A percentile compares a stretch with the other conserved stretches of the same genome.
These are phyloP conservation scores for Talaromyces albobiverticillius DNA, from an alignment of 2,329 filamentous ascomycete species.

Conservation along the genomic window DNA sequence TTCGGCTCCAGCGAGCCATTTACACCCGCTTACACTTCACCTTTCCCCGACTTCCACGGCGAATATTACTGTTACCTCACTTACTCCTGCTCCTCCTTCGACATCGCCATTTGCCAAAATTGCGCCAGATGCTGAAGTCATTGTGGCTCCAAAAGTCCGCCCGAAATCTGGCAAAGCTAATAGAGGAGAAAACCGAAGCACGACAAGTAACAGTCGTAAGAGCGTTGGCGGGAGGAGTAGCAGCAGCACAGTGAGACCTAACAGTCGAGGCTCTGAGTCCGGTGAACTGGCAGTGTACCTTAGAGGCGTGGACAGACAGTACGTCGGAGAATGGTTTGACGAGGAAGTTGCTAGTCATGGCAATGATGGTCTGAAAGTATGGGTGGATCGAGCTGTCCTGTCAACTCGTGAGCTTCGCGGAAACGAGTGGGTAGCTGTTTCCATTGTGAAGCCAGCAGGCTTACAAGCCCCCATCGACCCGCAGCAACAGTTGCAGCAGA, in stretches of 20 bases:
- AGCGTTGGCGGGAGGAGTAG: constrained; percentile 68
- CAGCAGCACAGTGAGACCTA: constrained; percentile 65
- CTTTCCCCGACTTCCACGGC: constrained; percentile 94
- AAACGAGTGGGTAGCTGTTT: constrained; percentile 73
- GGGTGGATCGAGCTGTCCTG: constrained; percentile 78
- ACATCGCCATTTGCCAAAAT: constrained; percentile 84
- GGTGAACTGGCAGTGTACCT: constrained; percentile 63
- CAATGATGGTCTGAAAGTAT: constrained; percentile 66
- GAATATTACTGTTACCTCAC: constrained; percentile 78
- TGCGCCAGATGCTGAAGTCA: constrained; percentile 89
- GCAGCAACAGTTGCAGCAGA: constrained; percentile 62
- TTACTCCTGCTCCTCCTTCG: constrained; percentile 69
- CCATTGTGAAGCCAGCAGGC: constrained; percentile 79
- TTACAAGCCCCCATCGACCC: constrained; percentile 69
- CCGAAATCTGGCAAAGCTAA: constrained; percentile 70
- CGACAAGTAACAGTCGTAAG: constrained; percentile 64
- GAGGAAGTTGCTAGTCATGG: constrained; percentile 57
- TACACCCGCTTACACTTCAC: constrained; percentile 85
- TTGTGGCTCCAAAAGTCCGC: constrained; percentile 90
- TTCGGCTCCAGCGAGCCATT: constrained; percentile 49
- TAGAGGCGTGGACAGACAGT: constrained; percentile 68
- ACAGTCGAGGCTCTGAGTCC: constrained; percentile 61
- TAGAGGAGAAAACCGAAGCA: constrained; percentile 78
- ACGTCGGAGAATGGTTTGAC: constrained; percentile 76
- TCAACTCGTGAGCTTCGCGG: constrained; percentile 70